These are phyloP conservation scores for Triadica sebifera DNA, from an alignment of 345 rosid genomes.

Conservation along the genomic window DNA sequence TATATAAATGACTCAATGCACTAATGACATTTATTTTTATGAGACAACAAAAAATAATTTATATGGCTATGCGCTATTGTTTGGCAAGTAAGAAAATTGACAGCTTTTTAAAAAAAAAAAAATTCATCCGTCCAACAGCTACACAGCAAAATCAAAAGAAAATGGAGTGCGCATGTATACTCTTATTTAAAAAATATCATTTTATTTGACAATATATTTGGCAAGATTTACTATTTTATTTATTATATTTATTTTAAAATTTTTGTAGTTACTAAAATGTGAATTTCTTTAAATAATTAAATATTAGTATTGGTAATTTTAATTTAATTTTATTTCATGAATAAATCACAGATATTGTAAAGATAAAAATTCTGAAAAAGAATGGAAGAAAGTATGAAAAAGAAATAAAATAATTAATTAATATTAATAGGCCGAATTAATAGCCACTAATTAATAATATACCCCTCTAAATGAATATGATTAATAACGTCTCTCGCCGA, in stretches of 20 bases:
- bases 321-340: neutral
- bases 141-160: too few species aligned
- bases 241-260: too few species aligned
- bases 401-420: slow-evolving; percentile 19
- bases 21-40: slow-evolving; percentile 19
- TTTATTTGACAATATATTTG: too few species aligned
- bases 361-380: neutral
- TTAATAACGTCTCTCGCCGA: slow-evolving; percentile 68
- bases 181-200: too few species aligned
- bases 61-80: neutral
- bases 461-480: slow-evolving; percentile 24
- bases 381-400: neutral
- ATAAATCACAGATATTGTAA: slow-evolving; percentile 12
- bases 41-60: slow-evolving; percentile 7
- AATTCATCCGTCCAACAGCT: too few species aligned
- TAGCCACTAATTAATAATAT: slow-evolving; percentile 23
- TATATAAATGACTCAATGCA: slow-evolving; percentile 47
- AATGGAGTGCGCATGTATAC: too few species aligned
- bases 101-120: too few species aligned
- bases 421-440: slow-evolving; percentile 22
- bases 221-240: too few species aligned
- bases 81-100: slow-evolving; percentile 15
- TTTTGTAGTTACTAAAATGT: too few species aligned
- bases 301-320: too few species aligned
- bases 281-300: too few species aligned